These are phyloP conservation scores for Metschnikowia picachoensis DNA, from an alignment of 805 yeast genomes.

Conservation along the genomic window DNA sequence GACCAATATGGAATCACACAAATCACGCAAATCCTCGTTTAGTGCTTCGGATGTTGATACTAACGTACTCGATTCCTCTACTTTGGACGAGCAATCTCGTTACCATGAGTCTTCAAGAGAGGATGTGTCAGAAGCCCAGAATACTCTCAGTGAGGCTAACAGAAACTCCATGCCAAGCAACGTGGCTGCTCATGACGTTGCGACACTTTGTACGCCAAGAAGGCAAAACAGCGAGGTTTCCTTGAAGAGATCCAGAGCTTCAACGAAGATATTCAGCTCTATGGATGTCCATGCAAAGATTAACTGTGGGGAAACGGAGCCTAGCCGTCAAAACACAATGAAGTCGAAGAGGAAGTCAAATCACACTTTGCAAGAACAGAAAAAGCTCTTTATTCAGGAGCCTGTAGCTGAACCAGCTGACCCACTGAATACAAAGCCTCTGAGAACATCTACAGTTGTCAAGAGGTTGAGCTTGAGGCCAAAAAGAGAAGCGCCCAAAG, in stretches of 20 bases:
- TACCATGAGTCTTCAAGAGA: conserved; percentile 7
- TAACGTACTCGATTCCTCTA: conserved; percentile 23
- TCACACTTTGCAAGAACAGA: neutral
- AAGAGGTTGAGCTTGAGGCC: conserved; percentile 34
- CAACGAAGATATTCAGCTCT: conserved; percentile 32
- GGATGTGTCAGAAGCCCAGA: neutral
- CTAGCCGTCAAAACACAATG: conserved; percentile 5
- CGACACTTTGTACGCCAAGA: neutral
- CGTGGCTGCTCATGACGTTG: conserved; percentile 2
- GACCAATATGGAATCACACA: neutral
- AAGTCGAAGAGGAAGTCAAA: neutral
- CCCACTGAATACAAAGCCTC: neutral
- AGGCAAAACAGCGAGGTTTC: conserved; percentile 12
- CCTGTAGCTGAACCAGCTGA: neutral
- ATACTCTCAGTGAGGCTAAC: neutral
- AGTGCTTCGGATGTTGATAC: conserved; percentile 11
- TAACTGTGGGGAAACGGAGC: conserved; percentile 1
- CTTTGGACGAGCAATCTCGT: conserved; percentile 18
- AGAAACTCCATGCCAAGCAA: neutral
- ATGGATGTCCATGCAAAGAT: conserved; percentile 15
- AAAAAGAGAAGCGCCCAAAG: conserved; percentile 36
- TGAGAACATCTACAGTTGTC: conserved; percentile 6
- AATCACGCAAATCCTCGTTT: conserved; percentile 11
- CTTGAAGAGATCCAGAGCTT: conserved; percentile 21
- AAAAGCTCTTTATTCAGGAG: neutral